These are phyloP conservation scores for Leccinum truebloodii DNA, from an alignment of 768 basidiomycete species.

Conservation along the genomic window DNA sequence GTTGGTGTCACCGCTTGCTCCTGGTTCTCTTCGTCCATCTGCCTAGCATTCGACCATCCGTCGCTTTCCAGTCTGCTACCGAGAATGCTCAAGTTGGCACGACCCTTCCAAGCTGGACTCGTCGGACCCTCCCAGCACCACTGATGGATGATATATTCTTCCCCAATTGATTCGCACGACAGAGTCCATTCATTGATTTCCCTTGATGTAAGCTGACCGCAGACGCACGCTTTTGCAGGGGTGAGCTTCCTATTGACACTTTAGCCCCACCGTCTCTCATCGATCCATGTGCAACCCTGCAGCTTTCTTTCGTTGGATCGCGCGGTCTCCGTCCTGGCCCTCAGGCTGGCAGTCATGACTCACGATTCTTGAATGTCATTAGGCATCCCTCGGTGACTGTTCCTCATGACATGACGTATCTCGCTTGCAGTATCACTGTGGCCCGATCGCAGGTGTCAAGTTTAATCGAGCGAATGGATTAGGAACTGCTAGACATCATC, in stretches of 20 bases:
- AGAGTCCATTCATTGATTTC: not conserved
- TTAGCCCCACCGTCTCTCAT: not conserved
- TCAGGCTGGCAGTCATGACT: too few species aligned
- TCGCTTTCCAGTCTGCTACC: not conserved
- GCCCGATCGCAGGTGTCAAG: too few species aligned
- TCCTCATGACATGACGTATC: too few species aligned
- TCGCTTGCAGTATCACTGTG: too few species aligned
- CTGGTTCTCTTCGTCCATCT: too few species aligned
- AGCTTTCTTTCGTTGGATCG: not conserved
- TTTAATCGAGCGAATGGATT: not conserved
- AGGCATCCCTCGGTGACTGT: too few species aligned
- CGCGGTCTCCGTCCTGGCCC: not conserved
- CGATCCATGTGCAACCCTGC: not conserved
- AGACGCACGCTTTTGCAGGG: not conserved
- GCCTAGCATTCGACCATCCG: too few species aligned
- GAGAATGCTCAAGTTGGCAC: not conserved
- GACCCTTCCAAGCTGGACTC: not conserved
- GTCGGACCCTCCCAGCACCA: not conserved
- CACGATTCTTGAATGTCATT: too few species aligned
- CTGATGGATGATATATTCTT: not conserved
- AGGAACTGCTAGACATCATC: not conserved
- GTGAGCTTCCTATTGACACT: not conserved
- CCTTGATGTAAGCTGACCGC: not conserved
- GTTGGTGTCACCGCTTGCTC: too few species aligned
- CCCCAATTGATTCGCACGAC: not conserved